Evolutionary conservation across 139 green algal species (phyloP).

Genomic region (Desmodesmus armatus): DNA sequence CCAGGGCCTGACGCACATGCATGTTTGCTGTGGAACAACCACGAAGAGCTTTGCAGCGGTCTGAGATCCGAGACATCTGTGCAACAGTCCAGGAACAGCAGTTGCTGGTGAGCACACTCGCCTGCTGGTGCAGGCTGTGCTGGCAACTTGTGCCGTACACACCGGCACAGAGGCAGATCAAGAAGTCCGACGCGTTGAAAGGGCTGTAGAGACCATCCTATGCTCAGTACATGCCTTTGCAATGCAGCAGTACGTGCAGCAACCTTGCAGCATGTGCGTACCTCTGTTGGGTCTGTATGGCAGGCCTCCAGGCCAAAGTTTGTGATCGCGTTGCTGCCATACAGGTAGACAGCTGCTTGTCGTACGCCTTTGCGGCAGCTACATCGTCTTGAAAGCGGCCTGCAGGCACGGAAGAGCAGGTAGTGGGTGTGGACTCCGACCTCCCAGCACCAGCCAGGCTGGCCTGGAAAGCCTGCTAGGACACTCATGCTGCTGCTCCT

Average conservation of each 20-base stretch:
- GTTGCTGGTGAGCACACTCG: too few species aligned
- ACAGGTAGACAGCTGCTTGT: conserved; percentile 34
- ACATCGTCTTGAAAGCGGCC: conserved; percentile 24
- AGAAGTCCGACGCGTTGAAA: too few species aligned
- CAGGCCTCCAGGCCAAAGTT: conserved; percentile 9
- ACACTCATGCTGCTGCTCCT: background rate
- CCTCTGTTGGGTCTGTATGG: conserved; percentile 3
- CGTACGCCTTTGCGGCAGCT: conserved; percentile 17
- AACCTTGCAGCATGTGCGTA: background rate
- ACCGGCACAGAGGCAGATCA: background rate
- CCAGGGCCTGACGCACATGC: too few species aligned
- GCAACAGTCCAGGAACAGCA: too few species aligned
- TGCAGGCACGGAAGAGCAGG: background rate
- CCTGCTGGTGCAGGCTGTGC: background rate
- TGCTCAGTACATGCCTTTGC: too few species aligned
- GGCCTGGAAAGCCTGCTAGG: background rate
- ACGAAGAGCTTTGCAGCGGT: too few species aligned
- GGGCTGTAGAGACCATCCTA: too few species aligned
- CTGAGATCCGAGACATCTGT: too few species aligned
- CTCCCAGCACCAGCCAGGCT: background rate
- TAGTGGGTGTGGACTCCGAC: background rate
- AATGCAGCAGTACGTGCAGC: too few species aligned
- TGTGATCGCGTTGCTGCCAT: conserved; percentile 25
- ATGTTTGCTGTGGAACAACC: too few species aligned
- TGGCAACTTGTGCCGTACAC: too few species aligned